Base-by-base conservation (phyloP, 2,329 filamentous ascomycete genomes). In the Verticillium klebahnii region DNA sequence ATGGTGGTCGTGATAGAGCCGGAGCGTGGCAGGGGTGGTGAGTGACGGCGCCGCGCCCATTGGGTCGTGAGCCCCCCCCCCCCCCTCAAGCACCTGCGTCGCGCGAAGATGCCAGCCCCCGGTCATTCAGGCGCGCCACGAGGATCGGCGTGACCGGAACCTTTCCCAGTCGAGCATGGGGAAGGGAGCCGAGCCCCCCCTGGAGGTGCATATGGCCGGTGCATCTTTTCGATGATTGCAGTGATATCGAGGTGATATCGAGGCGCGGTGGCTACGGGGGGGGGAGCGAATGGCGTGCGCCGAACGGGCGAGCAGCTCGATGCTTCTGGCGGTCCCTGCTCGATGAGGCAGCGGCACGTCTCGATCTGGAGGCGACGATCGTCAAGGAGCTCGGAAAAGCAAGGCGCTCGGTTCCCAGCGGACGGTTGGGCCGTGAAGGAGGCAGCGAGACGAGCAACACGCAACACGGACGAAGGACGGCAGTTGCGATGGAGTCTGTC, bases 131-230 rank as follows among this genome's bases (percentile, higher is more conserved):
- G 64, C 61, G 59, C 64, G 64, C 64, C 64, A 64, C 61, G 55
- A 37, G 62, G 63, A 62, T 66, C 64, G 64, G 64, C 63, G 54
- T 60, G 62, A 56, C 64, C 64, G 64, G 61, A 57, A 58, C 61
- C 58, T 63, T 65, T 59, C 63, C 64, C 15, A 19, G 45, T 63
- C 60, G 40, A 57, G 63, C 39, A 50, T 50, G 52, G 40, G 52
- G 56, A 60, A 56, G 59, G 54, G 34, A 65, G 40, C 23, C 34
- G 31, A 23, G 25, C 37, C 23, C n/a, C 36, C 29, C 29, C 29
- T 55, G 40, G 45, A 25, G 17, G 40, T 23, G 40, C 29, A 36
- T n/a, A 39, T 25, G 32, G 11, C 12, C 2, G 12, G 23, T 19
- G 37, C 34, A 29, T 45, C 14, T 59, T 23, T 32, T 60, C 50